Base-by-base conservation (phyloP, 106 monocot species). In the Allium cepa region DNA sequence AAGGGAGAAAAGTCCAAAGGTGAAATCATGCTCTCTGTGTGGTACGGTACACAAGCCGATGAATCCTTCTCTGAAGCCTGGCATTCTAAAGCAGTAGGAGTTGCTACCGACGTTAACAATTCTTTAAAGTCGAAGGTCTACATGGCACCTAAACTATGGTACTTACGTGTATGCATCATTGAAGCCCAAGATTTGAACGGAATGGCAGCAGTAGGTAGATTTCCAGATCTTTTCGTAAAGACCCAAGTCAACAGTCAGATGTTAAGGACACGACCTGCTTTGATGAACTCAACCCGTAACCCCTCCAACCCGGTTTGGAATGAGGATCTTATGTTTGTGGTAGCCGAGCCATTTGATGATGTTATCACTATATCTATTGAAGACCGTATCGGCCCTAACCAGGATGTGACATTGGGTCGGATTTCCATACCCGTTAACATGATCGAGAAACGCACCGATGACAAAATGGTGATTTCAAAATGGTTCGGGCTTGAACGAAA, bases 1-100 rank as follows among this genome's bases (percentile, higher is more conserved):
- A 85, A 75, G 53, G 79, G 80, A 48, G 77, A 72, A 8, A 77
- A 75, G 59, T 8, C 11, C 7, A 76, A 77, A 26, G 81, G 74
- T 10, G 92, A 92, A 59, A 16, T 88, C 6, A 93, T 93, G 92
- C 65, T 79, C 26, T 78, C 92, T 6, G 80, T 85, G 51, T 93
- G 92, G 92, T 80, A 83, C 56, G 88, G 92, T 3, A 88, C 92
- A 7, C 92, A 93, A 60, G 92, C 88, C 26, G 92, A 93, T 67
- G 92, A 93, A 71, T 69, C 83, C 11, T 93, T 93, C 70, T 55
- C 88, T 6, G 88, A 92, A 49, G 84, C 87, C 5, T 92, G 91
- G 87, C 91, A 92, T 47, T 85, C 91, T 3, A 74, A 81, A 17
- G 76, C 87, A 1, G 78, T 81, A 57, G 82, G 78, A 14, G 73